Base-by-base conservation (phyloP, 768 basidiomycete species). In the Leccinum boreale region DNA sequence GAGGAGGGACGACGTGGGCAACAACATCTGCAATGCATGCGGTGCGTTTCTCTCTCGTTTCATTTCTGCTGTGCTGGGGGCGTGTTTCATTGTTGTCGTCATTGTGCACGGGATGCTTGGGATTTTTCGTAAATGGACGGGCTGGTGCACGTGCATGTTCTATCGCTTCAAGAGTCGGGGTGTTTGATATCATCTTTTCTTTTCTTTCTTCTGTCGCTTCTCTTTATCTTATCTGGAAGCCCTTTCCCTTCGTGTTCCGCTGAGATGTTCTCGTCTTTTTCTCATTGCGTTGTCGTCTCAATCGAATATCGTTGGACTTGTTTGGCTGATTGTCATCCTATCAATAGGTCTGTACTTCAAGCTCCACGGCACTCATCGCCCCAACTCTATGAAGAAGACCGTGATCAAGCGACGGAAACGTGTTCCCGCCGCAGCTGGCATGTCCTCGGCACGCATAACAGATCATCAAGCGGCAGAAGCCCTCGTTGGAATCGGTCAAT, bases 401-500 rank as follows among this genome's bases (percentile, higher is more conserved):
- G 93, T 97, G 64, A 99, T 99, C 82, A 99, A 99, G 77, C 85
- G 97, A 33, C 81, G 97, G 63, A 98, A 98, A 76, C 88, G 97
- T 64, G 95, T 99, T 44, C 94, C 97, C 35, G 95, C 96, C 52
- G 93, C 89, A 19, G 81, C 73, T 57, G 69, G 72, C 61, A 70
- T 72, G 70, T 77, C 62, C 62, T 79, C 63, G 56, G 77, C 76
- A 63, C 78, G 81, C 28, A 81, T 91, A 78, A 82, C 87, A 11
- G 92, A 94, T 70, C 90, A 92, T 69, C 91, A 91, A 36, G 92
- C 92, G 2, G 92, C 92, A 11, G 92, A 94, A 74, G 87, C 90
- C 3, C 84, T 94, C 46, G 91, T 93, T 46, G 86, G 89, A 49
- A 90, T 94, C 33, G 89, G 90, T 29, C 83, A 90, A 52, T 71